Evolutionary conservation across 495 filamentous ascomycete species (phyloP).

Genomic region (Aspergillus kassunensis): DNA sequence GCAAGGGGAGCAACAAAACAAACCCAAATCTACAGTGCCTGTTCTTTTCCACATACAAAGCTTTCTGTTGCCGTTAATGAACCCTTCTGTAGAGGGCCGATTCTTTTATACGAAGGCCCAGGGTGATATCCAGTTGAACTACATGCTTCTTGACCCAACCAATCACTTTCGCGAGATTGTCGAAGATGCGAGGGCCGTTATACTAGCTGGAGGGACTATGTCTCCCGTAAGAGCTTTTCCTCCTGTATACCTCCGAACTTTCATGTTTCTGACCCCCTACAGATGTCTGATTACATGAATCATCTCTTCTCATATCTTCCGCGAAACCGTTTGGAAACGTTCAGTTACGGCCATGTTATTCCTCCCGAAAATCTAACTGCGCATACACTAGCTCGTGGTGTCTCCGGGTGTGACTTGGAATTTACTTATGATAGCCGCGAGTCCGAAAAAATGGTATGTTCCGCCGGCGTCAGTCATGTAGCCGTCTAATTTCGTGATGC

Average conservation of each 20-base stretch:
- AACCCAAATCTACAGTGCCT: conserved; percentile 52
- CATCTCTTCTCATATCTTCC: conserved; percentile 80
- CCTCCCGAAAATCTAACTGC: conserved; percentile 75
- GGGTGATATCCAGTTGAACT: conserved; percentile 63
- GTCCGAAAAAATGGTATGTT: conserved; percentile 53
- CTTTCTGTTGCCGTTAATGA: conserved; percentile 80
- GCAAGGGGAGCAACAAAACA: conserved; percentile 23
- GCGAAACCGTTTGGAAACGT: conserved; percentile 61
- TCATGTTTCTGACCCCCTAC: background rate
- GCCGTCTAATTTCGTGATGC: background rate
- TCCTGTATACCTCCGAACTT: background rate
- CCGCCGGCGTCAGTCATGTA: too few relatives aligned
- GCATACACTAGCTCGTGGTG: conserved; percentile 54
- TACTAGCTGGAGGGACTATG: conserved; percentile 96
- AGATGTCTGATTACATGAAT: conserved; percentile 81
- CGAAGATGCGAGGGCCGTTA: conserved; percentile 78
- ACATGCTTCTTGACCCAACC: conserved; percentile 91
- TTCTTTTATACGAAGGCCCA: conserved; percentile 69
- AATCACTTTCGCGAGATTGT: conserved; percentile 88
- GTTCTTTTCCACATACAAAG: conserved; percentile 78
- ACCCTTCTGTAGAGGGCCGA: conserved; percentile 80
- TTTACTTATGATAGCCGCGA: conserved; percentile 79
- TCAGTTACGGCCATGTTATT: conserved; percentile 94
- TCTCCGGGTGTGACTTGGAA: conserved; percentile 63
- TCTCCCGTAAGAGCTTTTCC: conserved; percentile 57